Evolutionary conservation across 768 basidiomycete genomes (phyloP).

Genomic region (Pleurotus salmoneostramineus): DNA sequence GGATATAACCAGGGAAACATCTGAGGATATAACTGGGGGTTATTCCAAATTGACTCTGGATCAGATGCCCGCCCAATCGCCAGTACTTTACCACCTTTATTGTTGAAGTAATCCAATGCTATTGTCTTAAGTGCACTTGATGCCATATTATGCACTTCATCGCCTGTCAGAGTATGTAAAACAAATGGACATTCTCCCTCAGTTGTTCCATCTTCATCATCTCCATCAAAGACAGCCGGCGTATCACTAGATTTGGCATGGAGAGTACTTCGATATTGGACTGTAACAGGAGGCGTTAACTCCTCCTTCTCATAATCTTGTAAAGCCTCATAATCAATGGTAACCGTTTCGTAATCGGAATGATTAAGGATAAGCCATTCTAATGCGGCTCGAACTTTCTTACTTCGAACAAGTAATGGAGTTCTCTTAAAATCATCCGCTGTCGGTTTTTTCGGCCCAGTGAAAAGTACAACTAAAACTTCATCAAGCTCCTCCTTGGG

Average conservation of each 20-base stretch:
- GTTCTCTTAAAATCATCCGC: slow-evolving; percentile 14
- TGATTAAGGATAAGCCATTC: slow-evolving; percentile 25
- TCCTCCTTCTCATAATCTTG: slow-evolving; percentile 11
- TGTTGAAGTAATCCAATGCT: slow-evolving; percentile 11
- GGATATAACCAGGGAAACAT: slow-evolving; percentile 36
- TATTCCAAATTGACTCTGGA: slow-evolving; percentile 19
- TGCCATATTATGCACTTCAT: slow-evolving; percentile 11
- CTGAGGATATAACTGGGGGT: slow-evolving; percentile 22
- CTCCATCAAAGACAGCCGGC: slow-evolving; percentile 13
- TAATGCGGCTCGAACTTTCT: slow-evolving; percentile 16
- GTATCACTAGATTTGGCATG: slow-evolving; percentile 10
- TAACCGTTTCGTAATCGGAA: slow-evolving; percentile 18
- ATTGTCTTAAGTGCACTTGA: slow-evolving; percentile 13
- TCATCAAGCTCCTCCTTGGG: slow-evolving; percentile 16
- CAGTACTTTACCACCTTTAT: slow-evolving; percentile 13
- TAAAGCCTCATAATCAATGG: slow-evolving; percentile 16
- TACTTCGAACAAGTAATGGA: slow-evolving; percentile 18
- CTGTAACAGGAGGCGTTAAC: slow-evolving; percentile 7
- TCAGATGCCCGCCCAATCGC: slow-evolving; percentile 14
- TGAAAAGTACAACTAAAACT: slow-evolving; percentile 14
- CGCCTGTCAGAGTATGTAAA: slow-evolving; percentile 22
- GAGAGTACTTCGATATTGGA: slow-evolving; percentile 9
- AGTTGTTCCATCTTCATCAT: slow-evolving; percentile 17
- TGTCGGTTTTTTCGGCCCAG: slow-evolving; percentile 10
- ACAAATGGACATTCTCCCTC: slow-evolving; percentile 22